Conservation (phyloP, 2,329 filamentous ascomycete genomes). For the Botrytis sinoallii region DNA sequence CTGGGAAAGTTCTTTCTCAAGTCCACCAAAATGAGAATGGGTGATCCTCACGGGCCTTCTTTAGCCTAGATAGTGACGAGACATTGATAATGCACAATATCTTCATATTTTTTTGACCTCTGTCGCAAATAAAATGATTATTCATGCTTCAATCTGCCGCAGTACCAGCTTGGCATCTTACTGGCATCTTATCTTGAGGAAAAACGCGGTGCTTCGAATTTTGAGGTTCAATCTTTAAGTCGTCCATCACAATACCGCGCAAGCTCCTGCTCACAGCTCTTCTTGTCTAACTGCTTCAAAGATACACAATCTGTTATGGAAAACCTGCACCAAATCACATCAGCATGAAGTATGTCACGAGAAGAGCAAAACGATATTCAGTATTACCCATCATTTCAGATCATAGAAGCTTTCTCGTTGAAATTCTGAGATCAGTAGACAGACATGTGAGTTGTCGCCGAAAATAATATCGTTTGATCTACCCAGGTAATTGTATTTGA, state of each 20-base stretch:
- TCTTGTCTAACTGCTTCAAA: rapidly evolving
- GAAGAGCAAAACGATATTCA: neutral
- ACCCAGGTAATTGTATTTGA: too few species aligned
- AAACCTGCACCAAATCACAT: rapidly evolving
- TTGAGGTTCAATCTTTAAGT: neutral
- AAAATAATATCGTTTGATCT: too few species aligned
- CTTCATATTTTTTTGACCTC: rapidly evolving
- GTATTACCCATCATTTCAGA: too few species aligned
- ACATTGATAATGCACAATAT: neutral
- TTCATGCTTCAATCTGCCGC: neutral
- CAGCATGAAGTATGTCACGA: neutral
- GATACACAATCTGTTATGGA: neutral
- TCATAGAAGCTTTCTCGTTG: too few species aligned
- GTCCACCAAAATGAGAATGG: neutral
- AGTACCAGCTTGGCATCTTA: rapidly evolving
- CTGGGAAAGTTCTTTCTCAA: neutral
- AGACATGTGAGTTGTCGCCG: too few species aligned
- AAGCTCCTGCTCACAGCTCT: neutral
- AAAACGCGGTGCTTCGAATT: neutral
- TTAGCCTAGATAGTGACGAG: neutral
- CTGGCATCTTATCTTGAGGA: neutral
- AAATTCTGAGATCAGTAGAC: too few species aligned
- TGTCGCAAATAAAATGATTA: rapidly evolving
- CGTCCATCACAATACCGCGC: too few species aligned
- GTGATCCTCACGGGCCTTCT: neutral